A percentile compares a stretch with the other conserved stretches of the same genome.
Evolutionary conservation across 352 stramenopile genomes (phyloP).

Genomic region (Globisporangium cederbergense): DNA sequence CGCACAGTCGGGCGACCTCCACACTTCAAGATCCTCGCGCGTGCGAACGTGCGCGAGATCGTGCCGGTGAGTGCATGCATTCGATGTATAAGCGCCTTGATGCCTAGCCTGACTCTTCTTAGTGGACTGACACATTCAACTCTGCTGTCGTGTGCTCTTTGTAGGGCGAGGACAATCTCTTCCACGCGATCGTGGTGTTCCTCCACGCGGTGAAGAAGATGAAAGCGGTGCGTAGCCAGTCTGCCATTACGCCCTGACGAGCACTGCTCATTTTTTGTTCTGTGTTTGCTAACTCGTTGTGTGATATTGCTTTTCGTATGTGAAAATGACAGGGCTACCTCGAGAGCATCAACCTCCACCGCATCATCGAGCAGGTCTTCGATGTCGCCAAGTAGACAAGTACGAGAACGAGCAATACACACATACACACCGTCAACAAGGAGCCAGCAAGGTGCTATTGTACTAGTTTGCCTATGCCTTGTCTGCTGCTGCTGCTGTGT

Average conservation of each 20-base stretch:
- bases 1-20: conserved; percentile 69
- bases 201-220: conserved; percentile 82
- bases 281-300: background rate
- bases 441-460: background rate
- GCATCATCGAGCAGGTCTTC: conserved; percentile 82
- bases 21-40: conserved; percentile 82
- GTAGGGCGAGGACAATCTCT: conserved; percentile 81
- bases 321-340: conserved; percentile 55
- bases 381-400: conserved; percentile 72
- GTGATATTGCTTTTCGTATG: conserved; percentile 7
- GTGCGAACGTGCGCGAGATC: conserved; percentile 75
- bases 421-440: background rate
- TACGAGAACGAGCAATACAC: conserved; percentile 1
- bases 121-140: background rate
- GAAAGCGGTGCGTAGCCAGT: conserved; percentile 59
- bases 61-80: conserved; percentile 48
- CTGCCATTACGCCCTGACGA: background rate
- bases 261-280: background rate
- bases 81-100: background rate
- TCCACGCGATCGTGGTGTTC: conserved; percentile 83
- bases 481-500: too few relatives aligned
- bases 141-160: background rate
- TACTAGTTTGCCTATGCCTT: background rate
- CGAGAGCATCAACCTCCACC: conserved; percentile 85
- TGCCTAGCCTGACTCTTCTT: too few relatives aligned